These are phyloP conservation scores for Decorospora gaudefroyi DNA, from an alignment of 2,329 filamentous ascomycete genomes.

Conservation along the genomic window DNA sequence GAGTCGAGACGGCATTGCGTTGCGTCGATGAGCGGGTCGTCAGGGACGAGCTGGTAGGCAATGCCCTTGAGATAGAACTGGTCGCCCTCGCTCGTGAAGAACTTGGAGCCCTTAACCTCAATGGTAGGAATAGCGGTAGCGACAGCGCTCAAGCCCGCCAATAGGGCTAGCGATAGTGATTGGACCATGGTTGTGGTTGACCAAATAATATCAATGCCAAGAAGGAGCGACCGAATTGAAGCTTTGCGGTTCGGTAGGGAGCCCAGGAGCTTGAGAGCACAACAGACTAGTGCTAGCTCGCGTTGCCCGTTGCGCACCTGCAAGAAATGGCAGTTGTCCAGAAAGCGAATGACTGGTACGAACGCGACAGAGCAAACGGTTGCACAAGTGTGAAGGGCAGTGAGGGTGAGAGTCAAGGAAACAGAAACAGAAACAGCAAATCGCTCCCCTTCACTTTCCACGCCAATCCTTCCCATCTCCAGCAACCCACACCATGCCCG, in stretches of 20 bases:
- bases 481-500: neutral
- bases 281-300: too few relatives aligned
- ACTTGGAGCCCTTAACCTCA: slow-evolving; percentile 73
- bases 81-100: slow-evolving; percentile 78
- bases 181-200: slow-evolving; percentile 13
- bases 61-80: slow-evolving; percentile 87
- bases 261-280: neutral
- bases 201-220: too few relatives aligned
- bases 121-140: slow-evolving; percentile 59
- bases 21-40: slow-evolving; percentile 76
- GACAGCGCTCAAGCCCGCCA: slow-evolving; percentile 43
- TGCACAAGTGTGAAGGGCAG: too few relatives aligned
- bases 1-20: slow-evolving; percentile 79
- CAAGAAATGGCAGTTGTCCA: too few relatives aligned
- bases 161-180: slow-evolving; percentile 16
- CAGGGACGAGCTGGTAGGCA: slow-evolving; percentile 67
- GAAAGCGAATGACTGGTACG: too few relatives aligned
- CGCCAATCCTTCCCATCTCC: neutral
- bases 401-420: too few relatives aligned
- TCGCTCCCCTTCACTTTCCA: neutral
- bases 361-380: too few relatives aligned
- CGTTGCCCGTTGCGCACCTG: too few relatives aligned
- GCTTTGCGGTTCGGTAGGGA: neutral
- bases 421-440: neutral
- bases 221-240: neutral